Percentiles rank a stretch among this genome's conserved stretches.
Evolutionary conservation across 2,329 filamentous ascomycete genomes (phyloP).

Genomic region (Alternaria sp.): DNA sequence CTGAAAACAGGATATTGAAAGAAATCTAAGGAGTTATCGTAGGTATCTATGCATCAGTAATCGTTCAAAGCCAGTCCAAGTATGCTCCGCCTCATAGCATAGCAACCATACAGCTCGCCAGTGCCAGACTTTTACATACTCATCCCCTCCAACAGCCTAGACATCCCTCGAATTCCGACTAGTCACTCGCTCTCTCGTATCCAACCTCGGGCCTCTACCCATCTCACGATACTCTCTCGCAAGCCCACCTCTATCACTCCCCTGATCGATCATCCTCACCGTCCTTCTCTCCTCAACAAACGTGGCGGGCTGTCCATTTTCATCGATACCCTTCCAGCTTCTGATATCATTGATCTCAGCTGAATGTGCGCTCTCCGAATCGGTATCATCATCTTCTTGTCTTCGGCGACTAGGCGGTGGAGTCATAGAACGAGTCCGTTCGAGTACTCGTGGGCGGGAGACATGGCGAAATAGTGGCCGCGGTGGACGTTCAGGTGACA

Average conservation of each 20-base stretch:
- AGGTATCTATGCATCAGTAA: background rate
- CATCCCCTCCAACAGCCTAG: background rate
- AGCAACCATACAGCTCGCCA: background rate
- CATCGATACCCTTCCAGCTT: slow-evolving; percentile 38
- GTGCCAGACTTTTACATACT: background rate
- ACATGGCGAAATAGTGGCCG: slow-evolving; percentile 21
- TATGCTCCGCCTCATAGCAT: background rate
- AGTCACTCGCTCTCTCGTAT: background rate
- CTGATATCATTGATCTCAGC: slow-evolving; percentile 25
- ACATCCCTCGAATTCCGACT: slow-evolving; percentile 16
- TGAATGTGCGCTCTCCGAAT: slow-evolving; percentile 29
- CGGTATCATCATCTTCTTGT: slow-evolving; percentile 27
- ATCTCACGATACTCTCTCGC: slow-evolving; percentile 3
- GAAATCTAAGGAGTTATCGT: background rate
- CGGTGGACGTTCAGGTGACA: slow-evolving; percentile 5
- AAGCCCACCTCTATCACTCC: slow-evolving; percentile 9
- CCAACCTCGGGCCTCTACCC: background rate
- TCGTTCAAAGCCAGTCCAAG: background rate
- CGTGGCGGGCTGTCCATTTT: slow-evolving; percentile 33
- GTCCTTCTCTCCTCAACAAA: slow-evolving; percentile 34
- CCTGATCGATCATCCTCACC: slow-evolving; percentile 17
- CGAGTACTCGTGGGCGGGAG: slow-evolving; percentile 8
- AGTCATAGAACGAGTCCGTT: slow-evolving; percentile 12
- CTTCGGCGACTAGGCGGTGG: slow-evolving; percentile 7
- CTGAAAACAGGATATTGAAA: background rate